Conservation (phyloP, 1,284 basidiomycete species). For the Melampsora americana region DNA sequence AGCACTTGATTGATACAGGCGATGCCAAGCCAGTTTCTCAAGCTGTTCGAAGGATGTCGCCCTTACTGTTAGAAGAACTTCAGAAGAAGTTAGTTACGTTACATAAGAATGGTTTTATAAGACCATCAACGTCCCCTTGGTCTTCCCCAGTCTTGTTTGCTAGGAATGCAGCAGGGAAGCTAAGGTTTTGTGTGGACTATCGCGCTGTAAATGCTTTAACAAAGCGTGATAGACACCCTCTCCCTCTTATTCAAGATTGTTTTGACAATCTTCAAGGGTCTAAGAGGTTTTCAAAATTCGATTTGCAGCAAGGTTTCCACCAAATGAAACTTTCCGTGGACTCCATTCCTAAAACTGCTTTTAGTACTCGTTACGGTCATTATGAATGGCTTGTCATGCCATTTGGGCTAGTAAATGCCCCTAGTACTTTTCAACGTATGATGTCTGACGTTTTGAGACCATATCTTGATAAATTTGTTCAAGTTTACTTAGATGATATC, state of each 20-base stretch:
- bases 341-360: not conserved
- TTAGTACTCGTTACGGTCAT: slow-evolving; percentile 5
- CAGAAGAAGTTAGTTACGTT: not conserved
- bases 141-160: slow-evolving; percentile 7
- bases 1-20: not conserved
- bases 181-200: slow-evolving; percentile 4
- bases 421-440: slow-evolving; percentile 11
- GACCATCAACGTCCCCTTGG: not conserved
- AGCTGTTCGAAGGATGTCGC: not conserved
- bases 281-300: slow-evolving; percentile 16
- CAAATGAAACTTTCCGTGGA: slow-evolving; percentile 1
- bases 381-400: too few relatives aligned
- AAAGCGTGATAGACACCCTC: slow-evolving; percentile 11
- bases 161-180: not conserved
- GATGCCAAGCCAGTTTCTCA: not conserved
- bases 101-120: slow-evolving; percentile 1
- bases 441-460: slow-evolving; percentile 11
- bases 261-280: slow-evolving; percentile 4
- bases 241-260: slow-evolving; percentile 22
- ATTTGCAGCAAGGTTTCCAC: slow-evolving; percentile 11
- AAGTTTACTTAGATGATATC: slow-evolving; percentile 26
- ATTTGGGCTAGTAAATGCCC: slow-evolving; percentile 17
- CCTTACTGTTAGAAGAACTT: not conserved
- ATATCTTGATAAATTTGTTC: slow-evolving; percentile 4
- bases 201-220: slow-evolving; percentile 12